Evolutionary conservation across 306 rosid genomes (phyloP).

Genomic region (Argentina anserina): DNA sequence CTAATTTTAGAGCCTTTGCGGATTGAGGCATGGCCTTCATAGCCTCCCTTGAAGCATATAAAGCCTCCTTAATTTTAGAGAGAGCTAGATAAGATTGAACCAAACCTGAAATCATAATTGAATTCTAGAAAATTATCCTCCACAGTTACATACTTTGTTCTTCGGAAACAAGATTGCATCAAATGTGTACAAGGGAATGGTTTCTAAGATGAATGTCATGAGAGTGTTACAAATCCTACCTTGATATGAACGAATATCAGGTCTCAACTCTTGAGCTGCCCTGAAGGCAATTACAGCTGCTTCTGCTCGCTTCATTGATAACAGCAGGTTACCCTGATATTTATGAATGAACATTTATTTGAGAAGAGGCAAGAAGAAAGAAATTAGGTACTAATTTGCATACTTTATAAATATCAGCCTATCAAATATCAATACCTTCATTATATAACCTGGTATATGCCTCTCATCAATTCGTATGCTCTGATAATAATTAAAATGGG

Average conservation of each 20-base stretch:
- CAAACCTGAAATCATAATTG: conserved; percentile 61
- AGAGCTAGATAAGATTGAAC: conserved; percentile 90
- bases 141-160: conserved; percentile 19
- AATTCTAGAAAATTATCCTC: conserved; percentile 21
- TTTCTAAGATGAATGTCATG: conserved; percentile 24
- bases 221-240: conserved; percentile 46
- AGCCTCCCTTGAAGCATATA: conserved; percentile 96
- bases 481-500: conserved; percentile 48
- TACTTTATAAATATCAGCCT: neutral
- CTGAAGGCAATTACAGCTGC: conserved; percentile 87
- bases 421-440: conserved; percentile 59
- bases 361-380: conserved; percentile 9
- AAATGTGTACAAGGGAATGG: conserved; percentile 13
- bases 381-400: neutral
- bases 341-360: conserved; percentile 11
- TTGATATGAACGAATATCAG: conserved; percentile 98
- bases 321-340: conserved; percentile 73
- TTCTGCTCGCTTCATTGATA: conserved; percentile 80
- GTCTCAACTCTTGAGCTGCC: conserved; percentile 95
- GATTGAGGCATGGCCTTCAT: conserved; percentile 99
- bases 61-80: conserved; percentile 86
- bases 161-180: conserved; percentile 16
- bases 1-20: conserved; percentile 93
- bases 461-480: conserved; percentile 85
- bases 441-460: conserved; percentile 83